Evolutionary conservation across 768 basidiomycete genomes (phyloP).

Genomic region (Pleurotus djamor): DNA sequence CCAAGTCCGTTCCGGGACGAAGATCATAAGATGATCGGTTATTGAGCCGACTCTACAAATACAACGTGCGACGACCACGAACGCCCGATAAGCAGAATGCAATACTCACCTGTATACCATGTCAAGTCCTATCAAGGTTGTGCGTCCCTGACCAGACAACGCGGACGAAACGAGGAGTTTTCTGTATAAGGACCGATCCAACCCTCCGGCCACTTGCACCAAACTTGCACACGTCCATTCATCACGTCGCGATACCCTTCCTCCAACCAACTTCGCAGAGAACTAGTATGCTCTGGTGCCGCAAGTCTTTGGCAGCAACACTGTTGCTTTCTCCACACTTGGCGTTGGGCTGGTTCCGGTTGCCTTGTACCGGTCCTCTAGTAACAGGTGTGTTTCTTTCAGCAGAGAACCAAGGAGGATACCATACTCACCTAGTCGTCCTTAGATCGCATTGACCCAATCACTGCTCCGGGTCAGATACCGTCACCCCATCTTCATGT

Average conservation of each 20-base stretch:
- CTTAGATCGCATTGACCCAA: slow-evolving; percentile 36
- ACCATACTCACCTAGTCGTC: neutral
- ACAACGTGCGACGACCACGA: no score
- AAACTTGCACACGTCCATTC: neutral
- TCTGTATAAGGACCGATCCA: neutral
- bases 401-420: neutral
- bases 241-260: neutral
- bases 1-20: no score
- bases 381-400: slow-evolving; percentile 29
- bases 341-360: slow-evolving; percentile 33
- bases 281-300: neutral
- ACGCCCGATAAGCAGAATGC: no score
- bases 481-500: slow-evolving; percentile 41
- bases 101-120: no score
- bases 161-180: neutral
- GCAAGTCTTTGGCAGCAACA: neutral
- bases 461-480: slow-evolving; percentile 26
- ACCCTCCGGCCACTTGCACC: neutral
- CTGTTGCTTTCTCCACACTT: neutral
- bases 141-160: neutral
- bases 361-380: slow-evolving; percentile 35
- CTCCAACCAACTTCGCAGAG: neutral
- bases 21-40: no score
- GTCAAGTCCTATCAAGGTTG: neutral
- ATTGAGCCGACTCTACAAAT: no score